Base-by-base conservation (phyloP, 2,329 filamentous ascomycete genomes). In the Amesomyces nigricolor region DNA sequence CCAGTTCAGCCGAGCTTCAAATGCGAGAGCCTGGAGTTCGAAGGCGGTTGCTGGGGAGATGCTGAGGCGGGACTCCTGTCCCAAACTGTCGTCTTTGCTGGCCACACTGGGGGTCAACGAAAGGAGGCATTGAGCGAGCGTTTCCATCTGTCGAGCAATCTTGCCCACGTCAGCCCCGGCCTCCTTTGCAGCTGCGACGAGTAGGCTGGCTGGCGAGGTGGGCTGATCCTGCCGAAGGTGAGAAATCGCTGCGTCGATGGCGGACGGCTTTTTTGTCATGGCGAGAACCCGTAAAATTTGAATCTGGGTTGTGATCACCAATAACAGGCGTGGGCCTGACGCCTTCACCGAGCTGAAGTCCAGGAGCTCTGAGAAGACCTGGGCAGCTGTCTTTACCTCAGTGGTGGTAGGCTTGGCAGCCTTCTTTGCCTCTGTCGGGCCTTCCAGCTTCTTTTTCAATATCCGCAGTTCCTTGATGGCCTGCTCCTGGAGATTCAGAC, bases 61-160 rank as follows among this genome's bases (percentile, higher is more conserved):
- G 57, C 77, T 81, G 7, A 83, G 68, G 26, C 77, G 75, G 8
- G 75, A 69, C 57, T 86, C 79, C 4, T 70, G 64, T 0, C 82
- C 82, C 1, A 75, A 61, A 3, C 68, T 69, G 63, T 91, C 88
- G 40, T 85, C 81, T 9, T 81, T 78, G 47, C 74, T 73, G 2
- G 86, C 82, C n/a, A 87, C 74, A 63, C 81, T 86, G 1, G 88
- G 87, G 29, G 84, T 80, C 1, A 91, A 70, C 0, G 82, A 79
- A 1, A 91, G 72, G 0, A 91, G 71, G 2, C 77, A 76, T 61
- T 88, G 84, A 0, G 85, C 83, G 1, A 90, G 66, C 0, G 76
- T 78, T 48, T 89, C 86, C 16, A 91, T 71, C 59, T 89, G 86
- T 3, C 81, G 82, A 9, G 81, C 76, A 16, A 78, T 74, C 65